A percentile compares a stretch with the other conserved stretches of the same genome.
Conservation (phyloP, 2,329 filamentous ascomycete species). For the Tolypocladium guangdongense region DNA sequence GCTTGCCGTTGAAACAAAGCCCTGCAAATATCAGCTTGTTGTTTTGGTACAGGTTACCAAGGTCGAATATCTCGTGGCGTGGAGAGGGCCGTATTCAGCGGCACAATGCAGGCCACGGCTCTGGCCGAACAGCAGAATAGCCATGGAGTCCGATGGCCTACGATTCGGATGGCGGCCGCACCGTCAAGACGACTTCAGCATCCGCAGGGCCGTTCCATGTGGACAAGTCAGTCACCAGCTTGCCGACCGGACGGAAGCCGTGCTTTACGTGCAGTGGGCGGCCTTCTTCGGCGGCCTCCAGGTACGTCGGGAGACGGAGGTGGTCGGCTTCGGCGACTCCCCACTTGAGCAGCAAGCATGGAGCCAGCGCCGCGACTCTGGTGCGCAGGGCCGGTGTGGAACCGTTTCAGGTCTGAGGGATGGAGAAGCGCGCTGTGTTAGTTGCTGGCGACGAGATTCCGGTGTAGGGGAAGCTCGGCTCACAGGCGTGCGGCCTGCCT, state of each 20-base stretch:
- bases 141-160: neutral
- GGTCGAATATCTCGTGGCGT: neutral
- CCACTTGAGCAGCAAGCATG: conserved; percentile 24
- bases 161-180: conserved; percentile 6
- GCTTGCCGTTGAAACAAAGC: neutral
- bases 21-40: neutral
- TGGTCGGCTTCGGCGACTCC: conserved; percentile 24
- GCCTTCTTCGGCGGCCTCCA: conserved; percentile 24
- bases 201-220: conserved; percentile 16
- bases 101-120: neutral
- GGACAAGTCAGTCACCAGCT: conserved; percentile 14
- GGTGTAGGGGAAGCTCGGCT: conserved; percentile 6
- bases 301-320: conserved; percentile 22
- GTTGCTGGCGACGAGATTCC: neutral
- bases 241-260: conserved; percentile 21
- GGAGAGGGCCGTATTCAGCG: neutral
- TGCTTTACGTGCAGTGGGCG: conserved; percentile 22
- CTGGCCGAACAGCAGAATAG: neutral
- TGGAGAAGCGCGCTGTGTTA: neutral
- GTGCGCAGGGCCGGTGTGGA: conserved; percentile 26
- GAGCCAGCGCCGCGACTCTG: conserved; percentile 23
- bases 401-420: conserved; percentile 22
- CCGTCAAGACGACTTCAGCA: conserved; percentile 11
- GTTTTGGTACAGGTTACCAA: neutral
- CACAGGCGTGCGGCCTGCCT: conserved; percentile 24